Conservation (phyloP, 805 yeast species). For the Lipomyces starkeyi region DNA sequence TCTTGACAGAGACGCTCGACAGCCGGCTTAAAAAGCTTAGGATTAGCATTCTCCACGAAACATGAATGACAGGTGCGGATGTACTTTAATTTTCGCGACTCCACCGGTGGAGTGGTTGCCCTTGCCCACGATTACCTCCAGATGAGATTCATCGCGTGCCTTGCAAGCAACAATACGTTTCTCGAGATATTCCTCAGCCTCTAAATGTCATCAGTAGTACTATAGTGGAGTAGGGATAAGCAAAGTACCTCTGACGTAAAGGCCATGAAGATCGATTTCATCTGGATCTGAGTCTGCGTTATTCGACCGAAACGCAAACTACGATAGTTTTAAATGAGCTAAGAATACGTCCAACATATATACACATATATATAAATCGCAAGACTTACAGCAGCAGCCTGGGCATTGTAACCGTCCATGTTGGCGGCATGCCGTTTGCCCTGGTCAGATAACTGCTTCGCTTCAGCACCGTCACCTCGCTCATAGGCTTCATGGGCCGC, state of each 20-base stretch:
- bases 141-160: conserved; percentile 59
- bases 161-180: conserved; percentile 72
- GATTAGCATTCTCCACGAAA: not conserved
- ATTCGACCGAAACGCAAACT: conserved; percentile 82
- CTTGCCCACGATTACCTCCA: conserved; percentile 90
- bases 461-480: conserved; percentile 72
- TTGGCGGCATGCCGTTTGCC: conserved; percentile 63
- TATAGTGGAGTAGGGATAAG: not conserved
- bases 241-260: conserved; percentile 64
- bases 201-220: conserved; percentile 45
- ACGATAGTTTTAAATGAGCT: not conserved
- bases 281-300: conserved; percentile 83
- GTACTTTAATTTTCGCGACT: conserved; percentile 72
- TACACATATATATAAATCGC: not conserved
- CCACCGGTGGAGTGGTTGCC: conserved; percentile 85
- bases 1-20: conserved; percentile 77
- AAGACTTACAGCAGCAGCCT: conserved; percentile 64
- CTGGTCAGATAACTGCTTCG: conserved; percentile 72
- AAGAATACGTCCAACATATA: not conserved
- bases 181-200: conserved; percentile 79
- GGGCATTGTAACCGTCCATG: conserved; percentile 72
- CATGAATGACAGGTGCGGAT: not conserved
- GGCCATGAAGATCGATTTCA: conserved; percentile 93
- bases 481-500: conserved; percentile 81
- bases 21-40: conserved; percentile 62